Base-by-base conservation (phyloP, 306 rosid species). In the Prunus mongolica region DNA sequence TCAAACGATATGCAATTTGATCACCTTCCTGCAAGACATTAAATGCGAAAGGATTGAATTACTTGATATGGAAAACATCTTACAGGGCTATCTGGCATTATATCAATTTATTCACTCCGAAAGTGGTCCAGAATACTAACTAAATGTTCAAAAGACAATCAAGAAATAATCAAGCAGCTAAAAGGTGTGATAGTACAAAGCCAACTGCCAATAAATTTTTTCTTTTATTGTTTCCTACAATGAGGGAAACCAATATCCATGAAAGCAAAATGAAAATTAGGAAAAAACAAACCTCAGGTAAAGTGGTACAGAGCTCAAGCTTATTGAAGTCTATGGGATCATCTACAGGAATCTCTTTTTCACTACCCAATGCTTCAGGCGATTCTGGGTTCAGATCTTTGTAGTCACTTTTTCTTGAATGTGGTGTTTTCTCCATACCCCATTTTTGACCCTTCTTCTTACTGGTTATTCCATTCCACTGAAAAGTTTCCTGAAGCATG, bases 361-460 rank as follows among this genome's bases (percentile, higher is more conserved):
- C 91, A 74, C 57, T 41, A 83, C 76, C 75, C 69, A 18, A 71
- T 81, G 67, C 41, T 56, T 19, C 75, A 67, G 84, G 67, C 61
- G 75, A 47, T 74, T 91, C 92, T 75, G 79, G 77, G 56, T 72
- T 65, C 56, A 73, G 72, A 73, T 63, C 61, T 71, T 82, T 71
- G 24, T 78, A 27, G 38, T 65, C 78, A 65, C 81, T 89, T 63
- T 83, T 81, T 83, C 81, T 91, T 50, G 34, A 76, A 80, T 79
- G 82, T 24, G 87, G 11, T 54, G 51, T 82, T 79, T 79, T 89
- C 81, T 96, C 99, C 75, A 41, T 88, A 75, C 98, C 98, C 99
- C 99, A 96, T 82, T 92, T 88, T 83, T 96, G 96, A 34, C 97
- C 97, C 84, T 86, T 92, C 84, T 84, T 91, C 89, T 96, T 96